Conservation (phyloP, 768 basidiomycete genomes). For the Boletus subparvulus region DNA sequence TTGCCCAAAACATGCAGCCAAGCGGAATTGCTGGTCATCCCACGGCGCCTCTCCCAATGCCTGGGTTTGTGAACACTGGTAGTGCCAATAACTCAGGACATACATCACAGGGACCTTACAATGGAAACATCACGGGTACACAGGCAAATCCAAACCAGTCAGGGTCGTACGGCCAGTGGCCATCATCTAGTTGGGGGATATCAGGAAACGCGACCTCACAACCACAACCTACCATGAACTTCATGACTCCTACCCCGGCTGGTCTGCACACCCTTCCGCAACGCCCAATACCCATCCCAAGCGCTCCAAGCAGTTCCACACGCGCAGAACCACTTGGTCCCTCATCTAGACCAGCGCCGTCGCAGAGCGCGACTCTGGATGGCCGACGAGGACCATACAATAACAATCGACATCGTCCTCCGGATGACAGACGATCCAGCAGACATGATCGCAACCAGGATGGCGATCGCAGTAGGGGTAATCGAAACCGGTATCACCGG, state of each 20-base stretch:
- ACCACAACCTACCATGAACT: background rate
- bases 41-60: background rate
- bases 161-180: background rate
- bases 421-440: slow-evolving; percentile 20
- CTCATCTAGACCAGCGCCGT: slow-evolving; percentile 18
- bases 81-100: background rate
- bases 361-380: slow-evolving; percentile 12
- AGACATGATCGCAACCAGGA: slow-evolving; percentile 11
- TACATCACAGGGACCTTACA: background rate
- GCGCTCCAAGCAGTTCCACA: slow-evolving; percentile 3
- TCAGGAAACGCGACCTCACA: slow-evolving; percentile 4
- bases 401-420: slow-evolving; percentile 11
- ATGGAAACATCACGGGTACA: background rate
- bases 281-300: slow-evolving; percentile 7
- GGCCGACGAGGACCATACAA: slow-evolving; percentile 20
- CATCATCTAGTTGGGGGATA: background rate
- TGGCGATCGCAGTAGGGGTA: slow-evolving; percentile 5
- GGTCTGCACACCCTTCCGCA: slow-evolving; percentile 16
- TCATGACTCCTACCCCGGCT: background rate
- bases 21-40: background rate
- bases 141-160: slow-evolving; percentile 5
- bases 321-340: slow-evolving; percentile 21
- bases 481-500: slow-evolving; percentile 4
- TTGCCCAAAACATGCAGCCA: background rate
- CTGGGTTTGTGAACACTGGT: background rate